These are phyloP conservation scores for Meira miltonrushii DNA, from an alignment of 1,284 basidiomycete species.

Conservation along the genomic window DNA sequence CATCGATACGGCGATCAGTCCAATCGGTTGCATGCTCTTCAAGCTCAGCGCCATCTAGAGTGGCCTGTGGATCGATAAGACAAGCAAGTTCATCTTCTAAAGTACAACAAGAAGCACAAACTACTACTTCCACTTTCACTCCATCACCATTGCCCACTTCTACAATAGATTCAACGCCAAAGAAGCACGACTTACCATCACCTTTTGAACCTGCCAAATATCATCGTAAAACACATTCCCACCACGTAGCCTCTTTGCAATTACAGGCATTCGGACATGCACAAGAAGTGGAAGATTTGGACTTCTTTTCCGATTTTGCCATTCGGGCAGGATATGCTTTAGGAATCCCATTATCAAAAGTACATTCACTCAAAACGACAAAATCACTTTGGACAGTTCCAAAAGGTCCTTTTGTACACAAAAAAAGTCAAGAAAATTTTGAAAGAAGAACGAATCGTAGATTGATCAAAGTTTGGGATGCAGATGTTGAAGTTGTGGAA, in stretches of 20 bases:
- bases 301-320: slow-evolving; percentile 78
- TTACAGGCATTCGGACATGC: slow-evolving; percentile 69
- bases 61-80: too few relatives aligned
- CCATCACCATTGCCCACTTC: too few relatives aligned
- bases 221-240: slow-evolving; percentile 58
- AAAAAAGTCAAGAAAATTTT: slow-evolving; percentile 95
- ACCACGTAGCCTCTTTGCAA: slow-evolving; percentile 78
- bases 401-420: slow-evolving; percentile 81
- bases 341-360: slow-evolving; percentile 71
- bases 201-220: slow-evolving; percentile 6
- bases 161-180: too few relatives aligned
- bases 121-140: too few relatives aligned
- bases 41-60: too few relatives aligned
- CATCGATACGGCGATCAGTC: too few relatives aligned
- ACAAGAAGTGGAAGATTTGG: slow-evolving; percentile 58
- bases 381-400: slow-evolving; percentile 81
- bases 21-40: too few relatives aligned
- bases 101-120: too few relatives aligned
- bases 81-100: too few relatives aligned
- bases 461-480: slow-evolving; percentile 83
- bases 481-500: slow-evolving; percentile 71
- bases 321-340: slow-evolving; percentile 76
- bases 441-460: slow-evolving; percentile 76
- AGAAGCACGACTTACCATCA: slow-evolving; percentile 4
- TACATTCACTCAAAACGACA: slow-evolving; percentile 68